phyloP scores from a whole-genome alignment of 2,329 filamentous ascomycete species.

The Microdochium paspali region DNA sequence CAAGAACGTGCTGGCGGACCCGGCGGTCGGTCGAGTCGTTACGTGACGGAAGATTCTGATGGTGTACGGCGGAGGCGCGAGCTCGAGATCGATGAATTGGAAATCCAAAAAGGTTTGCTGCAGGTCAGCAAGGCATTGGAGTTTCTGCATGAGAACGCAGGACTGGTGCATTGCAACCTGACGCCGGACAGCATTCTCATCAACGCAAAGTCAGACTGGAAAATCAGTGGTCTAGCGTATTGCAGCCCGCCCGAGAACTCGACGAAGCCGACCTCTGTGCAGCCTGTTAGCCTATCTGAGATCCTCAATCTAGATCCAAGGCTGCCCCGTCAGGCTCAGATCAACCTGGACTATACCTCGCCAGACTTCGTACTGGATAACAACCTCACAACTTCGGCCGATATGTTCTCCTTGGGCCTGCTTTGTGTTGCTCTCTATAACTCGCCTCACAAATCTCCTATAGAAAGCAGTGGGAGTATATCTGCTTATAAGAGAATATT shows the following conservation, averaged over 20 bases:
- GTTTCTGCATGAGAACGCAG: conserved; percentile 91
- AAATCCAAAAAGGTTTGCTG: conserved; percentile 91
- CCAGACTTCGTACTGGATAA: conserved; percentile 92
- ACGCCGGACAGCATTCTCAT: conserved; percentile 90
- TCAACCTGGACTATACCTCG: conserved; percentile 88
- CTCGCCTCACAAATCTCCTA: conserved; percentile 79
- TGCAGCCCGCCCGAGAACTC: conserved; percentile 72
- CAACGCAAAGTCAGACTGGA: conserved; percentile 97
- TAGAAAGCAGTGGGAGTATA: conserved; percentile 72
- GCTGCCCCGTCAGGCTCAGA: conserved; percentile 71
- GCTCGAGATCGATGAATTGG: conserved; percentile 89
- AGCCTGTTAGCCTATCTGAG: conserved; percentile 74
- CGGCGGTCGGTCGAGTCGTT: conserved; percentile 65
- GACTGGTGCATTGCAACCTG: conserved; percentile 86
- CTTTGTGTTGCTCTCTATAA: conserved; percentile 88
- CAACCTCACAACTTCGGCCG: conserved; percentile 72
- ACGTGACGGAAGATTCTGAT: conserved; percentile 70
- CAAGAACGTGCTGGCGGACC: conserved; percentile 63
- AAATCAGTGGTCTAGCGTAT: conserved; percentile 90
- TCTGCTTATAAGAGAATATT: conserved; percentile 83
- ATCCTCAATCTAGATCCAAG: conserved; percentile 77
- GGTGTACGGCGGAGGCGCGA: conserved; percentile 67
- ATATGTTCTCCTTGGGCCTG: conserved; percentile 90
- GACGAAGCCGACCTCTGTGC: conserved; percentile 63
- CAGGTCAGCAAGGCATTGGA: conserved; percentile 92